These are phyloP conservation scores for Syzygium jambos DNA, from an alignment of 345 rosid species.

Conservation along the genomic window DNA sequence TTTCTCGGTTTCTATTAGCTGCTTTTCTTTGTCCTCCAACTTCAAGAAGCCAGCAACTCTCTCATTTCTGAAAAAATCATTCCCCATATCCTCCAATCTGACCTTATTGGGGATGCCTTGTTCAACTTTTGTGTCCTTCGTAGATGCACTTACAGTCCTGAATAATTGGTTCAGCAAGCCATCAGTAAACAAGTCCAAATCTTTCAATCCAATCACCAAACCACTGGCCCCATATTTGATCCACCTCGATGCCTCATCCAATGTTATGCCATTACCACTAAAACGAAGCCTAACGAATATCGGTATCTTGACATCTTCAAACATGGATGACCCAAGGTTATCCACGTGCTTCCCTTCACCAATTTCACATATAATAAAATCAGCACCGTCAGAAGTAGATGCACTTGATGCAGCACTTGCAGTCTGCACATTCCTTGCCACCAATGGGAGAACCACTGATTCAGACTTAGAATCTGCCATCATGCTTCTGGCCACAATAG, in stretches of 20 bases:
- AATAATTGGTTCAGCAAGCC: slow-evolving; percentile 41
- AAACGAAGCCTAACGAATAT: slow-evolving; percentile 30
- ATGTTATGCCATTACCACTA: slow-evolving; percentile 10
- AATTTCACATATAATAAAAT: slow-evolving; percentile 56
- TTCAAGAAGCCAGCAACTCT: slow-evolving; percentile 49
- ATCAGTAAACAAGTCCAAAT: slow-evolving; percentile 46
- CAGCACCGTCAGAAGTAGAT: slow-evolving; percentile 91
- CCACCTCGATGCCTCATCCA: slow-evolving; percentile 23
- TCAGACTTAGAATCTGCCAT: slow-evolving; percentile 63
- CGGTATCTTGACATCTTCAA: slow-evolving; percentile 56
- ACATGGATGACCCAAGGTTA: slow-evolving; percentile 25
- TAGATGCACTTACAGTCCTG: slow-evolving; percentile 11
- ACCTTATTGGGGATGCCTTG: slow-evolving; percentile 7
- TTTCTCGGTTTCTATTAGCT: slow-evolving; percentile 62
- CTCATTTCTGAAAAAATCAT: slow-evolving; percentile 13
- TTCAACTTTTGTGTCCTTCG: slow-evolving; percentile 16
- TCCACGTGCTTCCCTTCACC: slow-evolving; percentile 24
- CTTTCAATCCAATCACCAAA: slow-evolving; percentile 60
- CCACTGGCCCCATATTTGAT: slow-evolving; percentile 65
- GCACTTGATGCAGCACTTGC: slow-evolving; percentile 54
- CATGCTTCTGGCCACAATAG: slow-evolving; percentile 84
- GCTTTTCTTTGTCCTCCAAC: slow-evolving; percentile 61
- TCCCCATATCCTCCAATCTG: slow-evolving; percentile 8
- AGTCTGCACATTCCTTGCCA: slow-evolving; percentile 67
- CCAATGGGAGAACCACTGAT: slow-evolving; percentile 74